Conservation (phyloP, 176 grass and related monocot species). For the Juncus effusus region DNA sequence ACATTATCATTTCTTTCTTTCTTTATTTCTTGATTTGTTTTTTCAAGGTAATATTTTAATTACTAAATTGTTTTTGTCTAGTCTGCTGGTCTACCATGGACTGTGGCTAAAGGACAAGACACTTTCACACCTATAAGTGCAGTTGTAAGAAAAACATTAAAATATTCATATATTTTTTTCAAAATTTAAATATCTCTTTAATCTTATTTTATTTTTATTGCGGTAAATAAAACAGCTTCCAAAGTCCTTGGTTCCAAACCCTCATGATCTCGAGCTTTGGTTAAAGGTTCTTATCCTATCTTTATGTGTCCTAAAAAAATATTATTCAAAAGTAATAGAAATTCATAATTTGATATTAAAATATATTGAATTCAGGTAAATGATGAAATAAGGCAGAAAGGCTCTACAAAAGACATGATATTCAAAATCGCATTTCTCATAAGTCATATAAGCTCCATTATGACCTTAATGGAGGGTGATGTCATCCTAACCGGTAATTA, state of each 20-base stretch:
- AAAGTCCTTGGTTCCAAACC: constrained; percentile 70
- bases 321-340: neutral
- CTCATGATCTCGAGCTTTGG: constrained; percentile 84
- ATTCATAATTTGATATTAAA: constrained; percentile 12
- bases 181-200: neutral
- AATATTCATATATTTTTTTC: constrained; percentile 8
- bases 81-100: constrained; percentile 93
- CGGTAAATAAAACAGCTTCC: constrained; percentile 49
- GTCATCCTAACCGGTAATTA: constrained; percentile 82
- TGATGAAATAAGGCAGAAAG: constrained; percentile 85
- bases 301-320: constrained; percentile 14
- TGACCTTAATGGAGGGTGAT: constrained; percentile 90
- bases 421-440: constrained; percentile 94
- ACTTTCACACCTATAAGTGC: constrained; percentile 94
- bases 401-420: constrained; percentile 84
- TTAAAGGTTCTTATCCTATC: constrained; percentile 59
- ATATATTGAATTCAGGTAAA: constrained; percentile 51
- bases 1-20: neutral
- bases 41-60: neutral
- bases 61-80: constrained; percentile 25
- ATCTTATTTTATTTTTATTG: constrained; percentile 2
- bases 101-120: constrained; percentile 91
- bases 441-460: constrained; percentile 88
- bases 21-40: neutral
- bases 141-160: constrained; percentile 49